Evolutionary conservation across 2,329 filamentous ascomycete genomes (phyloP), one percentile per base, ranked within the genome.

Genomic region (Arthrobotrys sinensis): DNA sequence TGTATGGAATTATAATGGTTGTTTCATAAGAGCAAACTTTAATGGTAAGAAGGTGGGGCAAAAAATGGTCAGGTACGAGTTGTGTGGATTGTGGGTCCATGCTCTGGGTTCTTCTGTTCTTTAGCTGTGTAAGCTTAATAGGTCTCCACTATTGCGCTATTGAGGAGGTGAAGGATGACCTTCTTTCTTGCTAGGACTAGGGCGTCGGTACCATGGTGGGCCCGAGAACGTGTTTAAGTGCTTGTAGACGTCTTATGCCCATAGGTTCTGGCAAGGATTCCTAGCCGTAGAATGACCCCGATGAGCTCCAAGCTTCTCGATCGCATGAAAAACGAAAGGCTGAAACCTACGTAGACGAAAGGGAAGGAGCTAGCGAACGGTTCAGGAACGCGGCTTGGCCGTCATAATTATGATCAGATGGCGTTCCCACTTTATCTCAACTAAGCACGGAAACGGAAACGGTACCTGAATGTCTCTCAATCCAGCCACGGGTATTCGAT

Each of bases 21-120:
- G 75, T 78, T 78, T 78, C 75, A 78, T 72, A 72, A 78, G 67
- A 53, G 75, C 75, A 78, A 78, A 78, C 75, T 72, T 45, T 6
- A 34, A 60, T 70, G 66, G 57, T 21, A 48, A 62, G 36, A 43
- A 72, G 45, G 75, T 78, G 75, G 67, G 75, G 66, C 53, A 38
- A 55, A 66, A 28, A 43, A 40, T 38, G 66, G 62, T 43, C 60
- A 53, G 73, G 66, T 55, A 66, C 66, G 53, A 66, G 40, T 43
- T 52, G 14, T 60, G 16, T 28, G 46, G 12, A 62, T 21, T 24
- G 73, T 70, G 65, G 73, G 66, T 50, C 64, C 50, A n/a, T 45
- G 32, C 52, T 57, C 4, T 36, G 2, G 12, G n/a, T 21, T 21
- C n/a, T 55, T 19, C 4, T 52, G n/a, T 16, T 16, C n/a, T 38